phyloP scores from a whole-genome alignment of 2,329 filamentous ascomycete genomes.

The Penicillium sp. region DNA sequence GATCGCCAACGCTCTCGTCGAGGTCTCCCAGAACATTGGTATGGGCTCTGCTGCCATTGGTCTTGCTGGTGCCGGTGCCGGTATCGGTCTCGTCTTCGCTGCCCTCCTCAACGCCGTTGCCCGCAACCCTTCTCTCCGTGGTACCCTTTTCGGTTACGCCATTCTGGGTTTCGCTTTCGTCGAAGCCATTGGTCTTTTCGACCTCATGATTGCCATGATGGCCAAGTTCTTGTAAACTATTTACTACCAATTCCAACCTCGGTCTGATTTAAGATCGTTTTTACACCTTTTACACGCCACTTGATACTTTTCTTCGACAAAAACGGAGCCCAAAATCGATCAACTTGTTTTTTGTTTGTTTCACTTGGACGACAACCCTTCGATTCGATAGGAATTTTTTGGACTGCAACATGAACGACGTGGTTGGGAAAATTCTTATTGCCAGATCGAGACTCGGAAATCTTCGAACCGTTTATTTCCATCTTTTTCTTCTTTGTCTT shows the following conservation, averaged over 20 bases:
- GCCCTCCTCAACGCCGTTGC: constrained; percentile 83
- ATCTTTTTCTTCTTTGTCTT: constrained; percentile 1
- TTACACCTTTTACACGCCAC: not conserved
- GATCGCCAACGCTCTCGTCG: constrained; percentile 79
- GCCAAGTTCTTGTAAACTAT: constrained; percentile 68
- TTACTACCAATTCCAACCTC: not conserved
- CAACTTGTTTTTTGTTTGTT: constrained; percentile 4
- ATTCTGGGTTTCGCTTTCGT: constrained; percentile 95
- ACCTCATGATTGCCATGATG: constrained; percentile 90
- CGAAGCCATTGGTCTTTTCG: constrained; percentile 75
- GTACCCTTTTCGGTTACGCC: constrained; percentile 94
- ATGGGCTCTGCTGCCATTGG: constrained; percentile 87
- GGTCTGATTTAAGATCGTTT: not conserved
- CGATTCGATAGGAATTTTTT: constrained; percentile 2
- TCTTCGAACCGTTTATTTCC: not conserved
- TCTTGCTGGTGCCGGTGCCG: constrained; percentile 89
- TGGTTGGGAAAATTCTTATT: not conserved
- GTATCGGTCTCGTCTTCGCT: constrained; percentile 93
- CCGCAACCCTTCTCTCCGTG: constrained; percentile 90
- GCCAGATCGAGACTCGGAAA: constrained; percentile 9
- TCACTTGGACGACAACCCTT: constrained; percentile 5
- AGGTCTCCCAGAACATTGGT: constrained; percentile 87
- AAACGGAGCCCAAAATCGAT: not conserved
- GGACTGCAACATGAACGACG: not conserved
- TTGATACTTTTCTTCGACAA: not conserved